A percentile compares a stretch with the other conserved stretches of the same genome.
Conservation (phyloP, 805 yeast genomes). For the Saccharomycopsis sp. region DNA sequence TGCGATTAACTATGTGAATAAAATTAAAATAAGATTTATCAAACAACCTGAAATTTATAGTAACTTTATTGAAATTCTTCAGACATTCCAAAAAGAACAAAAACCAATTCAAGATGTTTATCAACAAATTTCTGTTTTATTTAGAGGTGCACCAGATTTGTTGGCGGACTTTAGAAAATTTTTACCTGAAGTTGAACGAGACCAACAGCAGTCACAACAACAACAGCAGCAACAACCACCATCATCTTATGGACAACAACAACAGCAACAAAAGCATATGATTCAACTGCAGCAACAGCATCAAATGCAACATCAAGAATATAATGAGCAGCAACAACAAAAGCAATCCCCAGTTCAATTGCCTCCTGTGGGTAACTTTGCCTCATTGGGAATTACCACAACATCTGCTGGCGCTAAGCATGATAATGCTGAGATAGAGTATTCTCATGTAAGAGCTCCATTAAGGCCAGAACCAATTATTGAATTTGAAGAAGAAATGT, state of each 20-base stretch:
- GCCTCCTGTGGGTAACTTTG: constrained; percentile 87
- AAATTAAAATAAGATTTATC: constrained; percentile 89
- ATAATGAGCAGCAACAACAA: background rate
- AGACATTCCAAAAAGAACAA: constrained; percentile 94
- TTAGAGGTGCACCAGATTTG: constrained; percentile 90
- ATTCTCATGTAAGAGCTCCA: constrained; percentile 24
- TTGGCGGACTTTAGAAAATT: constrained; percentile 93
- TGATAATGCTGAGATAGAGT: background rate
- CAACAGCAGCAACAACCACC: constrained; percentile 15
- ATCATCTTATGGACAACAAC: background rate
- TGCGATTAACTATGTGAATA: constrained; percentile 93
- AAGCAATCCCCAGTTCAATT: constrained; percentile 35
- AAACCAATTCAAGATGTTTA: constrained; percentile 94
- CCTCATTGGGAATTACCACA: constrained; percentile 40
- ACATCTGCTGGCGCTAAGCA: constrained; percentile 24
- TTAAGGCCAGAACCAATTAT: constrained; percentile 39
- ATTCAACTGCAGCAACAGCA: background rate
- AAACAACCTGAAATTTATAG: constrained; percentile 94
- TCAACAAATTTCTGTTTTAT: constrained; percentile 81
- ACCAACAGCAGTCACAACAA: constrained; percentile 8
- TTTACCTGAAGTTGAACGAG: constrained; percentile 56
- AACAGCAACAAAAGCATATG: background rate
- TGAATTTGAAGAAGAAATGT: constrained; percentile 72
- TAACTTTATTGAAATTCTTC: constrained; percentile 87
- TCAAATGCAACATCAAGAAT: background rate